Evolutionary conservation across 768 basidiomycete species (phyloP), one percentile per base, ranked within the genome.

Genomic region (Erythrobasidium yunnanense): DNA sequence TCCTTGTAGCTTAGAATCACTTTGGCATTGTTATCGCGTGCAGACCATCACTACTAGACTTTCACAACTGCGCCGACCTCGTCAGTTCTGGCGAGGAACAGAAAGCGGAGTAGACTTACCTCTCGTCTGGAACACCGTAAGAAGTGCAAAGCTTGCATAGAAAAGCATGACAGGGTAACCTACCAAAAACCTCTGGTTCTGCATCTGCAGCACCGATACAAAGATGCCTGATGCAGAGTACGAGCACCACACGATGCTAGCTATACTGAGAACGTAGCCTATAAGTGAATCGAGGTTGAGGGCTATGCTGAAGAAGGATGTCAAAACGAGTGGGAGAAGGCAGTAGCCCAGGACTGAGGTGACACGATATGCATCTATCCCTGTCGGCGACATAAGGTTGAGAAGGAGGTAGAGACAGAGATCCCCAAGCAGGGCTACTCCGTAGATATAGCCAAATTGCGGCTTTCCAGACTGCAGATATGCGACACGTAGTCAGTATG

Each of bases 401-500:
- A 99, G 83, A 66, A 99, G 85, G 56, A 85, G 83, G 80, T 97
- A 96, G 75, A 97, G 85, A 27, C 90, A 89, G 13, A 83, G 81
- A 5, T 87, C 90, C 57, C 95, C 95, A 71, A 97, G 83, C n/a
- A 96, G 82, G 57, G 87, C 93, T 69, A 99, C 88, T 35, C 93
- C 95, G 75, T 99, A 99, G 66, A 97, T 97, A 76, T 96, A 97
- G 53, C 88, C 90, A 77, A 99, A 99, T 75, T 97, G 95, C 2
- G 89, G 88, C 79, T 95, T 96, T 66, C 95, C 95, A 4, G 93
- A 95, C 95, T 99, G 71, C 22, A 11, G 29, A 8, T 5, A 27
- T 51, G 27, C 22, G 11, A 32, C 32, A 51, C 30, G 22, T 13
- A 47, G 53, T 18, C 18, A 38, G 32, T 45, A 67, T 27, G 34